A percentile compares a stretch with the other conserved stretches of the same genome.
phyloP scores from a whole-genome alignment of 2,329 filamentous ascomycete species.

The Xylaria sp. region DNA sequence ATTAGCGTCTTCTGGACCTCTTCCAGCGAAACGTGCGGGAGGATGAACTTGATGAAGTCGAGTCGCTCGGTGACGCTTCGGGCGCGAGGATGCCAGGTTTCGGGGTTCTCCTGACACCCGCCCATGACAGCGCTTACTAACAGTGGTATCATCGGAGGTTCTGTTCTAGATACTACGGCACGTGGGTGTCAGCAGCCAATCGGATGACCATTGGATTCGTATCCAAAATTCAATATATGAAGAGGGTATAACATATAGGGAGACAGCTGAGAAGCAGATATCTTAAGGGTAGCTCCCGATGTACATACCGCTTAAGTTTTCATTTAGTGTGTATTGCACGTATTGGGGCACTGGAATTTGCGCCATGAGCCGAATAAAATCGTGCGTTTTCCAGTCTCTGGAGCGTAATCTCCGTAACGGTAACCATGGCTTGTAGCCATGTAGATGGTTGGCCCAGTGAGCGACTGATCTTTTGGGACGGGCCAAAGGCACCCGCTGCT shows the following conservation, averaged over 20 bases:
- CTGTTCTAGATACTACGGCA: not conserved
- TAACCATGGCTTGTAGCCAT: not conserved
- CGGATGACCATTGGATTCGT: too few species aligned
- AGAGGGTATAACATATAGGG: too few species aligned
- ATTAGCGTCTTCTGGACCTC: not conserved
- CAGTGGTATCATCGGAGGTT: not conserved
- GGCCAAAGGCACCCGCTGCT: too few species aligned
- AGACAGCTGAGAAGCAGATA: too few species aligned
- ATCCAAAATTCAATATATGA: too few species aligned
- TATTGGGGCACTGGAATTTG: not conserved
- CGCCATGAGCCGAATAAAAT: not conserved
- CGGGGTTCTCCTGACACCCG: not conserved
- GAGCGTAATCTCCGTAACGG: not conserved
- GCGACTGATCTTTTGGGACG: not conserved
- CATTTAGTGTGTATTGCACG: not conserved
- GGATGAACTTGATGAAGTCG: not conserved
- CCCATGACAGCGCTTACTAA: not conserved
- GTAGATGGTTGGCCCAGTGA: not conserved
- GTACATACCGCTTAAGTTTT: not conserved
- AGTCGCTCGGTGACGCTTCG: not conserved
- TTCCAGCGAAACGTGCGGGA: not conserved
- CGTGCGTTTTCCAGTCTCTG: not conserved
- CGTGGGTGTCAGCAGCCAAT: not conserved
- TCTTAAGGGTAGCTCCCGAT: not conserved
- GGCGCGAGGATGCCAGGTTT: not conserved